A percentile compares a stretch with the other conserved stretches of the same genome.
Conservation (phyloP, 1,284 basidiomycete genomes). For the Malassezia yamatoensis region DNA sequence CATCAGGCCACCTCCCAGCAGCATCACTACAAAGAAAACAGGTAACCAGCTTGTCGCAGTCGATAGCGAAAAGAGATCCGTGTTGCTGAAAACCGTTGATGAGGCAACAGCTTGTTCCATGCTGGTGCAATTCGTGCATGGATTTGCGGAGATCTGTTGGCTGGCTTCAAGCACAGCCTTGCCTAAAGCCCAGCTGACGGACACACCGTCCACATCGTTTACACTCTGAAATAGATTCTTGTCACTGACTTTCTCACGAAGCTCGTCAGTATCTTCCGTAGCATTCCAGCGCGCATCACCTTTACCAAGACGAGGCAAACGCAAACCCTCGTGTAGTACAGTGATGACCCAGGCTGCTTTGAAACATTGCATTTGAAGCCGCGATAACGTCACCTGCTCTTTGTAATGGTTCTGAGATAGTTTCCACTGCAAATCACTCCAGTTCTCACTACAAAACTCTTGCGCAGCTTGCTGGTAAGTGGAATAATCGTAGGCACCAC, state of each 20-base stretch:
- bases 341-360: conserved; percentile 98
- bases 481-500: conserved; percentile 88
- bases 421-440: conserved; percentile 63
- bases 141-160: conserved; percentile 48
- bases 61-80: background rate
- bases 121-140: conserved; percentile 5
- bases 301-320: conserved; percentile 80
- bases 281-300: conserved; percentile 46
- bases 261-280: conserved; percentile 31
- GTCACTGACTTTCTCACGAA: conserved; percentile 33
- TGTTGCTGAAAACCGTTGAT: background rate
- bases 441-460: conserved; percentile 70
- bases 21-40: background rate
- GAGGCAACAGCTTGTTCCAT: background rate
- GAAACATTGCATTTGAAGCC: conserved; percentile 96
- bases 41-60: background rate
- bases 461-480: conserved; percentile 87
- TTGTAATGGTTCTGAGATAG: conserved; percentile 15
- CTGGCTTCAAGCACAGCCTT: conserved; percentile 97
- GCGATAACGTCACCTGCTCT: conserved; percentile 61
- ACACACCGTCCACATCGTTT: conserved; percentile 79
- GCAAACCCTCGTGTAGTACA: conserved; percentile 89
- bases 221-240: conserved; percentile 68
- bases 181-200: conserved; percentile 93
- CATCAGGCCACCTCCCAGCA: background rate